A percentile compares a stretch with the other conserved stretches of the same genome.
These are phyloP conservation scores for Fusarium hostae DNA, from an alignment of 2,329 filamentous ascomycete species.

Conservation along the genomic window DNA sequence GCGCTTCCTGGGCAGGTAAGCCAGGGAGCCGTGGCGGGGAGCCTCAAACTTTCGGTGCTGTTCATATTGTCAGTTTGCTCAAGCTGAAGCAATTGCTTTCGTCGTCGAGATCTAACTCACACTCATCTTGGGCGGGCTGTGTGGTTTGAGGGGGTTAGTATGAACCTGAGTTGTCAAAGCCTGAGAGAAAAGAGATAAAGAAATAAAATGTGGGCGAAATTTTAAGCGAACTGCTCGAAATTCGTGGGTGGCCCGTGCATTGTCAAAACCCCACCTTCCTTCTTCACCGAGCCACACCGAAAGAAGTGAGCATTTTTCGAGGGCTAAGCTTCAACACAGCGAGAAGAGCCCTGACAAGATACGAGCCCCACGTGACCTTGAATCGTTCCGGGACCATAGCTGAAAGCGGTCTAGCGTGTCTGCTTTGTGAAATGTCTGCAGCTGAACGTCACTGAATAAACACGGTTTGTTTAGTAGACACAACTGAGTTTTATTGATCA, in stretches of 20 bases:
- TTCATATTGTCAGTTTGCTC: constrained; percentile 34
- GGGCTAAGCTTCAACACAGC: constrained; percentile 3
- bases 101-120: constrained; percentile 45
- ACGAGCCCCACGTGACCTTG: not conserved
- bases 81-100: constrained; percentile 45
- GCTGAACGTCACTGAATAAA: not conserved
- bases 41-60: constrained; percentile 76
- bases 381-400: not conserved
- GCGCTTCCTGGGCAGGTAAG: constrained; percentile 89
- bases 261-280: not conserved
- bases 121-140: constrained; percentile 56
- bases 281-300: constrained; percentile 26
- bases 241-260: constrained; percentile 43
- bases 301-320: not conserved
- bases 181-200: constrained; percentile 48
- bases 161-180: constrained; percentile 48
- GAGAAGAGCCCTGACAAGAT: constrained; percentile 18
- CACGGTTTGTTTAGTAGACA: not conserved
- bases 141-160: constrained; percentile 53
- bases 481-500: constrained; percentile 30
- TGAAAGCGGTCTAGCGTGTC: not conserved
- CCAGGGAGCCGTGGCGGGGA: constrained; percentile 94
- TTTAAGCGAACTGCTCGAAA: constrained; percentile 52
- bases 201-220: constrained; percentile 53
- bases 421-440: not conserved